phyloP scores from a whole-genome alignment of 2,329 filamentous ascomycete species.

The Fusarium heterosporum region DNA sequence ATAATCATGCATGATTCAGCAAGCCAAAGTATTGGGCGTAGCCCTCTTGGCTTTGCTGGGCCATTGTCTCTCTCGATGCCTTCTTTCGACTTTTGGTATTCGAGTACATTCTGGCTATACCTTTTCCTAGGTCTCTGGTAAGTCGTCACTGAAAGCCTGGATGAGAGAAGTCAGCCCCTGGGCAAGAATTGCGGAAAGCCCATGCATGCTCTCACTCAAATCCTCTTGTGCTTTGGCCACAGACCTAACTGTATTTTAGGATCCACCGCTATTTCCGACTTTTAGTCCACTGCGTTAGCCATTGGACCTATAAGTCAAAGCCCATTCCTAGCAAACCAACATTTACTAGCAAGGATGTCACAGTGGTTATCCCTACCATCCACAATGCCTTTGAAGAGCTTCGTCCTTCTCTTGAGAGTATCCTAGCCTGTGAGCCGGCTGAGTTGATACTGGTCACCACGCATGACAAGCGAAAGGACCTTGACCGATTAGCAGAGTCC shows the following conservation, averaged over 20 bases:
- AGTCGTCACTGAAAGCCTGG: slow-evolving; percentile 41
- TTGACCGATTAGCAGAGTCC: slow-evolving; percentile 74
- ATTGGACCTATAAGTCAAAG: slow-evolving; percentile 88
- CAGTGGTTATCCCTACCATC: slow-evolving; percentile 93
- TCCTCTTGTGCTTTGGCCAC: neutral
- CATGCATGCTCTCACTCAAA: neutral
- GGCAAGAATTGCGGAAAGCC: neutral
- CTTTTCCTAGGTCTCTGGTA: slow-evolving; percentile 62
- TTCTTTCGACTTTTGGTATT: slow-evolving; percentile 54
- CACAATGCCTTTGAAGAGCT: slow-evolving; percentile 88
- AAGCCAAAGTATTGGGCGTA: slow-evolving; percentile 25
- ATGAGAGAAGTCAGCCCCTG: neutral
- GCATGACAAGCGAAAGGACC: slow-evolving; percentile 77
- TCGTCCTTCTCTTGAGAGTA: slow-evolving; percentile 82
- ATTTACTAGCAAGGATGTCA: slow-evolving; percentile 85
- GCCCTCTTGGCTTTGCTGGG: slow-evolving; percentile 31
- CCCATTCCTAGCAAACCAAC: slow-evolving; percentile 84
- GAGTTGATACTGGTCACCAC: slow-evolving; percentile 90
- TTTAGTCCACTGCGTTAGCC: slow-evolving; percentile 85
- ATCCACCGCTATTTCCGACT: slow-evolving; percentile 88
- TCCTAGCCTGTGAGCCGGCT: slow-evolving; percentile 74
- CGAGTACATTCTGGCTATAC: slow-evolving; percentile 61
- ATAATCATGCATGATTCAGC: slow-evolving; percentile 42
- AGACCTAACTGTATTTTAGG: slow-evolving; percentile 61
- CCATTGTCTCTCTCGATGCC: slow-evolving; percentile 36